phyloP scores from a whole-genome alignment of 164 flowering plant species.

The Warburgia ugandensis region DNA sequence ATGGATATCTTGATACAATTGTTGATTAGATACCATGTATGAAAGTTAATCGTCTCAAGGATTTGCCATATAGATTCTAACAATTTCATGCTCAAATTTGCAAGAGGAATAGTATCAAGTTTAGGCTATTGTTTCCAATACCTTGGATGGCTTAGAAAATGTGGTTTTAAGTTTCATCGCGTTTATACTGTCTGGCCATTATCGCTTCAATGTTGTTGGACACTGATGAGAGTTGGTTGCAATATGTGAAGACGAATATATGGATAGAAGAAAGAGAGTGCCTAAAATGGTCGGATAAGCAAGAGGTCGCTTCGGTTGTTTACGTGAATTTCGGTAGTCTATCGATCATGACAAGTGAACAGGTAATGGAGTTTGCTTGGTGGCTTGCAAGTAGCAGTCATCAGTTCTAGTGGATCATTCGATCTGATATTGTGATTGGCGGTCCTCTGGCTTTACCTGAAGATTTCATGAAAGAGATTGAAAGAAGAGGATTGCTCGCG shows the following conservation, averaged over 20 bases:
- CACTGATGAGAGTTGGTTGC: not conserved
- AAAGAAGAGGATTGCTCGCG: slow-evolving; percentile 14
- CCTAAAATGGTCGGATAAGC: slow-evolving; percentile 18
- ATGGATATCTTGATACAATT: slow-evolving; percentile 21
- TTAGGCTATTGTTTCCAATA: slow-evolving; percentile 11
- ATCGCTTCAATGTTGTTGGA: not conserved
- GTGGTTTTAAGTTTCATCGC: slow-evolving; percentile 7
- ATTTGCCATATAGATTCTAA: slow-evolving; percentile 18
- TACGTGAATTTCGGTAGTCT: slow-evolving; percentile 28
- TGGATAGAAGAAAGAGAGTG: slow-evolving; percentile 13
- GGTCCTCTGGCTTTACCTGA: slow-evolving; percentile 13
- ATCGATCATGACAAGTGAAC: slow-evolving; percentile 19
- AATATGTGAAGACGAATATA: slow-evolving; percentile 1
- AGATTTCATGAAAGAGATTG: slow-evolving; percentile 17
- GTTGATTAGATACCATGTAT: slow-evolving; percentile 27
- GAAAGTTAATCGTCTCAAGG: slow-evolving; percentile 19
- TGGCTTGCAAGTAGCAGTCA: slow-evolving; percentile 25
- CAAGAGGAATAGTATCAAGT: not conserved
- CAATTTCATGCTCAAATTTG: slow-evolving; percentile 12
- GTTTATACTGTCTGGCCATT: slow-evolving; percentile 27
- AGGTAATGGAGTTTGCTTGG: slow-evolving; percentile 28
- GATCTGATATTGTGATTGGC: slow-evolving; percentile 19
- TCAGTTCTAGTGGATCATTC: slow-evolving; percentile 20
- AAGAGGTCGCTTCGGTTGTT: slow-evolving; percentile 16
- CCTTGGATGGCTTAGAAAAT: slow-evolving; percentile 16